Conservation (phyloP, 345 rosid species). For the Physaria fendleri region DNA sequence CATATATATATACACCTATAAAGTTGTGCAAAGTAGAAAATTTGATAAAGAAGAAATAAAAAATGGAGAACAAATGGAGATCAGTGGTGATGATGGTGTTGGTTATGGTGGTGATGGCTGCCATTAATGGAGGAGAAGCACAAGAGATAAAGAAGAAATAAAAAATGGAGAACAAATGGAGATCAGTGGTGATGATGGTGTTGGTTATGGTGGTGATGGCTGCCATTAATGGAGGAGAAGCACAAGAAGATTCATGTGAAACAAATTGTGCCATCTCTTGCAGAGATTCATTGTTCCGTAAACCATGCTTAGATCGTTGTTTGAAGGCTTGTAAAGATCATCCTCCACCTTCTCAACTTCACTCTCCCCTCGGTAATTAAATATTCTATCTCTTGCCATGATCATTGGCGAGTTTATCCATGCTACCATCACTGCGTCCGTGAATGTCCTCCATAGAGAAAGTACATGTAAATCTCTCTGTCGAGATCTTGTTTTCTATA, state of each 20-base stretch:
- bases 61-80: neutral
- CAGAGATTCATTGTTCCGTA: neutral
- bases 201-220: neutral
- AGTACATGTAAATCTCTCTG: no score
- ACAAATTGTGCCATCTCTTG: neutral
- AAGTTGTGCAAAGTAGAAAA: neutral
- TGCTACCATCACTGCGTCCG: no score
- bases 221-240: conserved; percentile 1
- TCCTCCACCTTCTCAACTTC: no score
- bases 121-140: neutral
- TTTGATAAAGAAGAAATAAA: neutral
- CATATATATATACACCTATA: neutral
- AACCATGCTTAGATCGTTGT: neutral
- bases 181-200: neutral
- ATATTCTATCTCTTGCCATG: no score
- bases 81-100: neutral
- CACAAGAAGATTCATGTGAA: neutral
- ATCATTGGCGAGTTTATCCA: no score
- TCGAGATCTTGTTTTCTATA: no score
- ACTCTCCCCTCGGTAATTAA: no score
- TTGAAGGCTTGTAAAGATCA: neutral
- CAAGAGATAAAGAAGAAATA: neutral
- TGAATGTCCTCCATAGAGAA: no score
- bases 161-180: conserved; percentile 9
- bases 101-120: neutral